These are phyloP conservation scores for Ogataea parapolymorpha DNA, from an alignment of 805 yeast species.

Conservation along the genomic window DNA sequence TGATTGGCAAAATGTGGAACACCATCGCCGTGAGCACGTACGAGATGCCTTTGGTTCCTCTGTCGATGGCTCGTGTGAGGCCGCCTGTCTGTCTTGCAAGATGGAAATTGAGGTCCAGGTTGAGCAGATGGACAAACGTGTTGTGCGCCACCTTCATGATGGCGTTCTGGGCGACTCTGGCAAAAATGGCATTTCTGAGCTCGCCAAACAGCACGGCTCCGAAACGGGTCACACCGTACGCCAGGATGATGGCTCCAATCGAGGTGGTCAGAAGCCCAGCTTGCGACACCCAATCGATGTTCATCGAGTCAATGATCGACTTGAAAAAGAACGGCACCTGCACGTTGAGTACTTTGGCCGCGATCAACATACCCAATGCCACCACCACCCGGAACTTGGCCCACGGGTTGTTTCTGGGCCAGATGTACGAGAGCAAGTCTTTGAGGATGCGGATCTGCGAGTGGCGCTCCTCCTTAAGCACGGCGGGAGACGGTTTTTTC, in stretches of 20 bases:
- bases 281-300: conserved; percentile 73
- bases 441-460: conserved; percentile 56
- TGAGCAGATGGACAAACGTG: conserved; percentile 79
- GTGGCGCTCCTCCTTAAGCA: conserved; percentile 14
- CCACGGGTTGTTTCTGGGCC: conserved; percentile 73
- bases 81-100: conserved; percentile 93
- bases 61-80: conserved; percentile 89
- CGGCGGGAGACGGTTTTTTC: neutral
- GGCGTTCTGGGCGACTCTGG: conserved; percentile 92
- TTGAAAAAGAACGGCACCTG: conserved; percentile 96
- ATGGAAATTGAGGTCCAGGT: conserved; percentile 86
- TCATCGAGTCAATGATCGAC: conserved; percentile 86
- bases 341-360: conserved; percentile 82
- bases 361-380: conserved; percentile 70
- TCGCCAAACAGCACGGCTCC: conserved; percentile 96
- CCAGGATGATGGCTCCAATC: conserved; percentile 66
- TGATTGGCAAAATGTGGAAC: conserved; percentile 91
- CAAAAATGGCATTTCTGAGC: conserved; percentile 90
- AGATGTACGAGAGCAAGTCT: conserved; percentile 64
- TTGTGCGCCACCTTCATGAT: conserved; percentile 85
- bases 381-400: conserved; percentile 70
- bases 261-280: conserved; percentile 61
- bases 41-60: conserved; percentile 97
- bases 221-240: conserved; percentile 91
- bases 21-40: conserved; percentile 94